Evolutionary conservation across 2,329 filamentous ascomycete genomes (phyloP).

Genomic region (Penicillium verrucosum): DNA sequence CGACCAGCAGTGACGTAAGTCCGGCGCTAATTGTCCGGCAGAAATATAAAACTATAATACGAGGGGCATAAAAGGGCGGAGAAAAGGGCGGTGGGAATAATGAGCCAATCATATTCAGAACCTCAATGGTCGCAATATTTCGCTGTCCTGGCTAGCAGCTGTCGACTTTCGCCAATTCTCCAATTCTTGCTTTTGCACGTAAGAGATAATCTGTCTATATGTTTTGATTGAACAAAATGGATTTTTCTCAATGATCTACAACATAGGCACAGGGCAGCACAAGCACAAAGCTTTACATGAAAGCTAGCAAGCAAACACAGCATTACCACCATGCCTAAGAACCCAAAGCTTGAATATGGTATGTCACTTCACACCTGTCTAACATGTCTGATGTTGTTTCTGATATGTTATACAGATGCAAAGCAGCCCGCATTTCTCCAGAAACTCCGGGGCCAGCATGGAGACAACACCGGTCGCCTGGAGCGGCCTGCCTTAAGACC

Average conservation of each 20-base stretch:
- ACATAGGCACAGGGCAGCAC: conserved; percentile 1
- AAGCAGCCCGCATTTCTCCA: conserved; percentile 45
- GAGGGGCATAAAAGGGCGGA: background rate
- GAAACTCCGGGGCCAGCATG: conserved; percentile 40
- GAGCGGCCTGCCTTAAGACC: conserved; percentile 38
- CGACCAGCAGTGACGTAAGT: background rate
- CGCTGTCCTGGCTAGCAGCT: background rate
- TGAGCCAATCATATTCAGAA: background rate
- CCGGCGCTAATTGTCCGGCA: background rate
- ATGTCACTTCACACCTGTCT: conserved; percentile 5
- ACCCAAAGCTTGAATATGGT: conserved; percentile 47
- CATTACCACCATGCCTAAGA: conserved; percentile 37
- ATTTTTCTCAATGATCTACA: background rate
- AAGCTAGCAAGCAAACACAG: conserved; percentile 2
- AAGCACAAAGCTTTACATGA: conserved; percentile 15
- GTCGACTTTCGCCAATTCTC: background rate
- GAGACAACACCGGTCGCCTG: conserved; percentile 34
- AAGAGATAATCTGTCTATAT: background rate
- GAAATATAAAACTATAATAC: background rate
- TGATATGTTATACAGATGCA: conserved; percentile 30
- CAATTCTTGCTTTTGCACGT: background rate
- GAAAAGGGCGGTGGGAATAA: background rate
- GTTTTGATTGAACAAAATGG: conserved; percentile 3
- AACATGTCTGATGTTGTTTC: background rate
- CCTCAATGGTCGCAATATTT: background rate